Conservation (phyloP, 140 eudicot genomes). For the Ambrosia hybrid region DNA sequence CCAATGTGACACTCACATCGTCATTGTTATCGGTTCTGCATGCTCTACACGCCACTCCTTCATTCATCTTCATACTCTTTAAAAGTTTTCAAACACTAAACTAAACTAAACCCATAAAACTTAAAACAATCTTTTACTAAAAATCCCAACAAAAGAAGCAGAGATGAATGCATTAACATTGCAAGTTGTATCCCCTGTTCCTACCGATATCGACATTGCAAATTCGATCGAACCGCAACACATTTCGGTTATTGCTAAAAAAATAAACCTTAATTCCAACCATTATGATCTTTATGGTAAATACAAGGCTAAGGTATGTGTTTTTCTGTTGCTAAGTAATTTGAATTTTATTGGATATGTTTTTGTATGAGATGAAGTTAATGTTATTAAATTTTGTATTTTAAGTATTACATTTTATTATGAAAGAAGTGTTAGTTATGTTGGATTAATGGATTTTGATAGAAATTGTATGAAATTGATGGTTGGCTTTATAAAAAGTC, state of each 20-base stretch:
- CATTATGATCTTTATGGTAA: conserved; percentile 96
- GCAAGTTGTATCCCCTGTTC: conserved; percentile 86
- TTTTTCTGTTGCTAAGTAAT: neutral
- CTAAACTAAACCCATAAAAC: no score
- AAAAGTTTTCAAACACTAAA: no score
- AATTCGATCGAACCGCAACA: conserved; percentile 82
- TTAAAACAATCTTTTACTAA: neutral
- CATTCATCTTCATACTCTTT: no score
- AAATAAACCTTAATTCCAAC: conserved; percentile 60
- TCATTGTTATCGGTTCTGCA: no score
- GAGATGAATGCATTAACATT: conserved; percentile 57
- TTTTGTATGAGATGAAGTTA: no score
- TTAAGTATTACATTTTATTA: no score
- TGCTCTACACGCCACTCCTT: no score
- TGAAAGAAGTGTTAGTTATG: neutral
- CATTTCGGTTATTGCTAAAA: conserved; percentile 76
- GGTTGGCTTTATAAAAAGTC: neutral
- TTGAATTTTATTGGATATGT: no score
- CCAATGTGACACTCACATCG: no score
- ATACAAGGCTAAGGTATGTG: conserved; percentile 89
- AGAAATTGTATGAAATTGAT: neutral
- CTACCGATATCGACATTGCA: conserved; percentile 97
- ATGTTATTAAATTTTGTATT: no score
- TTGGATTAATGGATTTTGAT: neutral
- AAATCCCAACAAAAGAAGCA: conserved; percentile 9